phyloP scores from a whole-genome alignment of 2,329 filamentous ascomycete genomes.

The Berkeleyomyces rouxiae region DNA sequence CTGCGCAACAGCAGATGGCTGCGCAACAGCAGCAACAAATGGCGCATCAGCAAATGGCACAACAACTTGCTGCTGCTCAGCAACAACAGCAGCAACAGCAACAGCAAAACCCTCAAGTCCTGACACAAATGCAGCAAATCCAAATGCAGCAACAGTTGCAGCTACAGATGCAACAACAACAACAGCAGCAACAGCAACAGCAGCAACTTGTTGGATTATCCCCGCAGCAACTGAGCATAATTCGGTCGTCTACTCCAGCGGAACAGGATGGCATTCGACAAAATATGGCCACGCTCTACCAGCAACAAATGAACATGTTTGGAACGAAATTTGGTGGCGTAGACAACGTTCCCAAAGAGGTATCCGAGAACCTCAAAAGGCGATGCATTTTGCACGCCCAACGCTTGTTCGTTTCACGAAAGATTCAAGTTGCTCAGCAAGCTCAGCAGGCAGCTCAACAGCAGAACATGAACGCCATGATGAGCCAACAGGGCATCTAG shows the following conservation, averaged over 20 bases:
- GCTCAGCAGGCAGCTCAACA: conserved; percentile 19
- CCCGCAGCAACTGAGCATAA: conserved; percentile 18
- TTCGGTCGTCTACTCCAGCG: conserved; percentile 16
- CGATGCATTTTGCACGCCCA: conserved; percentile 26
- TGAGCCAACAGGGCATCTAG: conserved; percentile 33
- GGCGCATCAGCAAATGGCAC: conserved; percentile 17
- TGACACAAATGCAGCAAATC: conserved; percentile 2
- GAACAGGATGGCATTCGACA: conserved; percentile 21
- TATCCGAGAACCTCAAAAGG: conserved; percentile 29
- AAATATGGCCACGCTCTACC: neutral
- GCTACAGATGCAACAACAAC: conserved; percentile 21
- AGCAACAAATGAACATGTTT: conserved; percentile 20
- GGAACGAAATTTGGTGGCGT: conserved; percentile 25
- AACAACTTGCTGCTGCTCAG: conserved; percentile 16
- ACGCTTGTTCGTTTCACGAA: conserved; percentile 20
- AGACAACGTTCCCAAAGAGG: conserved; percentile 31
- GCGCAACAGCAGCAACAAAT: conserved; percentile 20
- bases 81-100: conserved; percentile 23
- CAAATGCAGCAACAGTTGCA: conserved; percentile 17
- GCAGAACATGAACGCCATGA: conserved; percentile 37
- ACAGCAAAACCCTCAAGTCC: conserved; percentile 8
- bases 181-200: conserved; percentile 17
- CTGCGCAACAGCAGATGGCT: conserved; percentile 28
- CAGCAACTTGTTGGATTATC: conserved; percentile 19
- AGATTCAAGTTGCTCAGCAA: conserved; percentile 20